A percentile compares a stretch with the other conserved stretches of the same genome.
These are phyloP conservation scores for Phytophthora fragariaefolia DNA, from an alignment of 352 stramenopile genomes.

Conservation along the genomic window DNA sequence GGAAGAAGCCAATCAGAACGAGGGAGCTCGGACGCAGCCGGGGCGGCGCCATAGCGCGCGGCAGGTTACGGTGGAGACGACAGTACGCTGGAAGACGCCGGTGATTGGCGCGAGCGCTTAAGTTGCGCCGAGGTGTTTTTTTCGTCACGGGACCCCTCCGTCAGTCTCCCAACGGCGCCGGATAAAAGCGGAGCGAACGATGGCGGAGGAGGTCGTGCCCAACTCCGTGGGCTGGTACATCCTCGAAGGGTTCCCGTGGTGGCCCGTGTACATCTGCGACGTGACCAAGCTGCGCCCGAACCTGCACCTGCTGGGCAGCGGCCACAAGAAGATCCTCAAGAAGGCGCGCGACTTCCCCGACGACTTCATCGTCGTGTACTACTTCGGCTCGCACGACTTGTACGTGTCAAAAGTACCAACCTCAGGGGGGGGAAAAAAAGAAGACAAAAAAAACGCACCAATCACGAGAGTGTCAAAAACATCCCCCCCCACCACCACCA, in stretches of 20 bases:
- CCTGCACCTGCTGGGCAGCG: constrained; percentile 70
- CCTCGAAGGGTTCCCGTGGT: constrained; percentile 86
- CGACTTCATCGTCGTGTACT: constrained; percentile 84
- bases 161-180: constrained; percentile 1
- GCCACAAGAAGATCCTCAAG: constrained; percentile 71
- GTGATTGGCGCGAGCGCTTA: too few relatives aligned
- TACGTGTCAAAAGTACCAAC: constrained; percentile 44
- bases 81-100: too few relatives aligned
- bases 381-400: constrained; percentile 87
- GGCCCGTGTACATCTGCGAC: constrained; percentile 88
- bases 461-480: too few relatives aligned
- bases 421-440: too few relatives aligned
- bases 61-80: too few relatives aligned
- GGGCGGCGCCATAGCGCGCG: too few relatives aligned
- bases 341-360: constrained; percentile 77
- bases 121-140: too few relatives aligned
- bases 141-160: too few relatives aligned
- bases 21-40: too few relatives aligned
- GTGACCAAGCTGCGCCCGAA: constrained; percentile 73
- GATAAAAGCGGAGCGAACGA: neutral
- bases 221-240: constrained; percentile 89
- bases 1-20: too few relatives aligned
- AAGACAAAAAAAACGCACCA: too few relatives aligned
- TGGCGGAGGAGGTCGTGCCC: constrained; percentile 37
- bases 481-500: too few relatives aligned